Conservation (phyloP, 78 protist species). For the Isochrysis galbana region DNA sequence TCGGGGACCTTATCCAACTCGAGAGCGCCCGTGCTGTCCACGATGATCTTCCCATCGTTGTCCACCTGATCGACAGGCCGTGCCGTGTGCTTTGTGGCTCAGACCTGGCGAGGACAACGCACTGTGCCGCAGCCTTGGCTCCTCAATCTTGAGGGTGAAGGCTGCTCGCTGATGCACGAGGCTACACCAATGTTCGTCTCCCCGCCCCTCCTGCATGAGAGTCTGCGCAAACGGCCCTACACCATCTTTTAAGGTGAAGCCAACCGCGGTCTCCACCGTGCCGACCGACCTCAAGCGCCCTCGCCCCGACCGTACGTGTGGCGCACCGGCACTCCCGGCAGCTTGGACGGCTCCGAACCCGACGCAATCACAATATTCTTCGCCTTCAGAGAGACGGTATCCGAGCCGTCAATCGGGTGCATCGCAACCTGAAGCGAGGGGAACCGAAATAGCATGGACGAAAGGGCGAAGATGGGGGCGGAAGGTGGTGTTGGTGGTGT, state of each 20-base stretch:
- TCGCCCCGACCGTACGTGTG: too few species aligned
- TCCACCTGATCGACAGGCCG: too few species aligned
- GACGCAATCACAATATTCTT: conserved; percentile 94
- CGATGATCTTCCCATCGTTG: conserved; percentile 83
- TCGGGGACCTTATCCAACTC: conserved; percentile 87
- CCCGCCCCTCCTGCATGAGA: too few species aligned
- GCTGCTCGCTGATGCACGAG: too few species aligned
- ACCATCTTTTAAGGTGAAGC: too few species aligned
- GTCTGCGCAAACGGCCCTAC: too few species aligned
- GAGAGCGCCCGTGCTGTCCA: conserved; percentile 96
- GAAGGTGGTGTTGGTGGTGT: background rate
- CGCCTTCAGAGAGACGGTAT: conserved; percentile 29
- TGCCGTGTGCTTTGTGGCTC: too few species aligned
- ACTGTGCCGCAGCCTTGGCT: too few species aligned
- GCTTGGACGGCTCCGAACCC: conserved; percentile 84
- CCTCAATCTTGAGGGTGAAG: too few species aligned
- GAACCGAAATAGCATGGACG: background rate
- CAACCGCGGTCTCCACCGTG: too few species aligned
- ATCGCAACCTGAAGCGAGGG: background rate
- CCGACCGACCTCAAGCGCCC: too few species aligned
- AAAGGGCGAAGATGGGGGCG: background rate
- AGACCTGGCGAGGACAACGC: background rate
- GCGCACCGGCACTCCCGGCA: conserved; percentile 71
- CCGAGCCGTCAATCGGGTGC: conserved; percentile 62
- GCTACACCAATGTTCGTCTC: too few species aligned